Evolutionary conservation across 2,329 filamentous ascomycete species (phyloP), one percentile per base, ranked within the genome.

Genomic region (Orbilia brochopaga): DNA sequence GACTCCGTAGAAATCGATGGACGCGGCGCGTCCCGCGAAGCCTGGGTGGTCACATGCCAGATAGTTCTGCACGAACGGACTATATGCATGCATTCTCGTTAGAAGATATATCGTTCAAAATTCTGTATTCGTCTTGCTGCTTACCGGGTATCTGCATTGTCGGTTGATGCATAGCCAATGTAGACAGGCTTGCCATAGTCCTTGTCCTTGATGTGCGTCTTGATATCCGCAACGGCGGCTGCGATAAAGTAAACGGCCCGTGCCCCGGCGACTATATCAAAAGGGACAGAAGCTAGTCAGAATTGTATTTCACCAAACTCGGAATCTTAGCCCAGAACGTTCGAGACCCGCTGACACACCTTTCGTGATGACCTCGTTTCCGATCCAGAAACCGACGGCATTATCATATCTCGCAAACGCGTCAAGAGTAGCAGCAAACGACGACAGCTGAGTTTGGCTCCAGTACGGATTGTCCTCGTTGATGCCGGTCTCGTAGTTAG

Each of bases 151-250:
- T 88, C 84, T 2, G 89, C 85, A 77, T 95, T 93, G 78, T 95
- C 91, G 40, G 91, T 90, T 8, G 90, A 91, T 3, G 90, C 92
- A 81, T 96, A 96, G 64, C 92, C 92, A 66, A 96, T 84, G 13
- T 91, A 91, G 74, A 96, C 90, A 42, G 88, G 82, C 75, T 91
- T 89, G 19, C 52, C 52, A 80, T 95, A 95, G 10, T 84, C 84
- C 81, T 92, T 90, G 65, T 82, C 81, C 76, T 90, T 84, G 64
- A 90, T 85, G 80, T 96, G 91, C 5, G 87, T 86, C 82, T 95
- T 95, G 82, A 95, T 83, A 79, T 96, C 91, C 70, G 88, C 86
- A 51, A 87, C 85, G 32, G 91, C 90, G 55, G 91, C 89, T 79
- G 95, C 92, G 80, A 95, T 87, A 78, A 88, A 95, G 2, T 91